Evolutionary conservation across 2,329 filamentous ascomycete genomes (phyloP).

Genomic region (Aspergillus tubingensis): DNA sequence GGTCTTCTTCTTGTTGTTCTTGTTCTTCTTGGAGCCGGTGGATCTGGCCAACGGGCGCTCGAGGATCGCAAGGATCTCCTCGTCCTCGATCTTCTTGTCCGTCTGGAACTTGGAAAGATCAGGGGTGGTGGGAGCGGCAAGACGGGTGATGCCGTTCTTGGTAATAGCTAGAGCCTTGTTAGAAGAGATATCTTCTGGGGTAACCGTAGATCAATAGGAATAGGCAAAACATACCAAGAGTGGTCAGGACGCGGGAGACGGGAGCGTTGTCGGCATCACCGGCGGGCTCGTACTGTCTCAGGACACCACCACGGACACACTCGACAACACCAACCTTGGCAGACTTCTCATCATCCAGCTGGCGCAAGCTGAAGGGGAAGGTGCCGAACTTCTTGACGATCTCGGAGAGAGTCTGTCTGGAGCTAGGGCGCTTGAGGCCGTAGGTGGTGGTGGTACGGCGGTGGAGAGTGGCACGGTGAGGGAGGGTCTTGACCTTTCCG

Average conservation of each 20-base stretch:
- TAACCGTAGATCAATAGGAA: not conserved
- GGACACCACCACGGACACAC: conserved; percentile 87
- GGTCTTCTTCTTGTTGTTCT: conserved; percentile 84
- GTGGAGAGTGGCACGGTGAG: conserved; percentile 87
- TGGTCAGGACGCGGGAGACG: conserved; percentile 85
- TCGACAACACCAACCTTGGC: conserved; percentile 96
- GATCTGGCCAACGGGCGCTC: conserved; percentile 75
- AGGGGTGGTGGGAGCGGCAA: conserved; percentile 73
- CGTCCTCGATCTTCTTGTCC: conserved; percentile 96
- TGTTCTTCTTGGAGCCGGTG: conserved; percentile 72
- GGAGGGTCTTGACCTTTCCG: conserved; percentile 91
- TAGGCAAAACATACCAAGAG: conserved; percentile 70
- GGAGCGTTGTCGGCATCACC: conserved; percentile 87
- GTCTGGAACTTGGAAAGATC: conserved; percentile 84
- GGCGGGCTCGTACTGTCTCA: conserved; percentile 94
- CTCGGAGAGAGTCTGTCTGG: conserved; percentile 88
- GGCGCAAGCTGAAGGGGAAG: conserved; percentile 96
- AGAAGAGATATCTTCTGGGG: conserved; percentile 4
- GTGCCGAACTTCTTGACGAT: conserved; percentile 95
- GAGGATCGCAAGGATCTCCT: conserved; percentile 92
- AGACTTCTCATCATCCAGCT: conserved; percentile 93
- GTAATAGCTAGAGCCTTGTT: conserved; percentile 70
- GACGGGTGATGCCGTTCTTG: conserved; percentile 91
- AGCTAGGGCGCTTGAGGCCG: conserved; percentile 89
- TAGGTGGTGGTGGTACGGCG: conserved; percentile 91